A percentile compares a stretch with the other conserved stretches of the same genome.
These are phyloP conservation scores for Eimeria tenella DNA, from an alignment of 169 alveolate species.

Conservation along the genomic window DNA sequence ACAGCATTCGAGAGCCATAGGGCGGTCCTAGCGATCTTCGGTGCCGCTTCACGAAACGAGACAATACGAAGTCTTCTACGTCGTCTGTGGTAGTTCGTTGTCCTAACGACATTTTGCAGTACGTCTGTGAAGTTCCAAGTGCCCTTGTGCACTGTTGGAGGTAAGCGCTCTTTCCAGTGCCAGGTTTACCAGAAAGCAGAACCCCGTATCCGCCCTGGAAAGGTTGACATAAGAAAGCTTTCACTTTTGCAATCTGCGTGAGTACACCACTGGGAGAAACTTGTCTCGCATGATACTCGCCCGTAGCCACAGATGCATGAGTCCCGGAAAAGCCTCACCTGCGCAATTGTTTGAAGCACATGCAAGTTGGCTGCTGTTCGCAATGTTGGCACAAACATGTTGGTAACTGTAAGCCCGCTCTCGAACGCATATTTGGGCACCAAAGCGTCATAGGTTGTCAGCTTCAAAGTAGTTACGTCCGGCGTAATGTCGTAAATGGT, in stretches of 20 bases:
- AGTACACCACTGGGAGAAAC: too few species aligned
- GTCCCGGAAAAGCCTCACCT: constrained; percentile 84
- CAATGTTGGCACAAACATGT: constrained; percentile 93
- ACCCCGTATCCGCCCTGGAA: constrained; percentile 77
- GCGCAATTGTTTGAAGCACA: constrained; percentile 87
- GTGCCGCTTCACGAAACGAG: constrained; percentile 89
- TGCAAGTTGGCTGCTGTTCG: constrained; percentile 92
- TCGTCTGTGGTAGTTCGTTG: constrained; percentile 94
- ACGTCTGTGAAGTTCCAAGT: constrained; percentile 81
- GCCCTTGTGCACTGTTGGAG: constrained; percentile 90
- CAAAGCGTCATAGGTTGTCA: constrained; percentile 88
- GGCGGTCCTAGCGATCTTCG: constrained; percentile 94
- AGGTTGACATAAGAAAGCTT: background rate
- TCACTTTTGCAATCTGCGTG: background rate
- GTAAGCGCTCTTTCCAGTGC: constrained; percentile 95
- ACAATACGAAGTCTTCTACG: constrained; percentile 91
- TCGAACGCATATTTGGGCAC: constrained; percentile 90
- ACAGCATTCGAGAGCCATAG: constrained; percentile 92
- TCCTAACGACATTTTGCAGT: constrained; percentile 91
- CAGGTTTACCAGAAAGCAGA: constrained; percentile 94
- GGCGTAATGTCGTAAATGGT: constrained; percentile 43
- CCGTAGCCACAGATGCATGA: background rate
- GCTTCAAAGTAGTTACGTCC: constrained; percentile 37
- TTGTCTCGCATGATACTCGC: too few species aligned
- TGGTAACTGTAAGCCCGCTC: constrained; percentile 90